These are phyloP conservation scores for Candida ficus DNA, from an alignment of 805 yeast genomes.

Conservation along the genomic window DNA sequence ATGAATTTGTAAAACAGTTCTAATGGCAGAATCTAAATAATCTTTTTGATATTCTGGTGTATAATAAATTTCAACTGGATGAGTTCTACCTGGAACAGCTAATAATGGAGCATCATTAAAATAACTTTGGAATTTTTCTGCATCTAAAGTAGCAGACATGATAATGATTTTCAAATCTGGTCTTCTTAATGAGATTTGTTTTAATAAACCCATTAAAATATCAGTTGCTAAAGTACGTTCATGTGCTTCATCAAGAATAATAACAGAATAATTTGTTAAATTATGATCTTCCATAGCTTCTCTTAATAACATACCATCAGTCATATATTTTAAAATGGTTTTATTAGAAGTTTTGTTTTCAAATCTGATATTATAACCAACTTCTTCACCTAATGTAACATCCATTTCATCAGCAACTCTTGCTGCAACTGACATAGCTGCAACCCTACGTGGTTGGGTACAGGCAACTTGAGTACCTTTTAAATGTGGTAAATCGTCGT, in stretches of 20 bases:
- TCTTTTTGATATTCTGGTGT: slow-evolving; percentile 97
- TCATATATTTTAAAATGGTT: slow-evolving; percentile 91
- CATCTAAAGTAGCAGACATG: slow-evolving; percentile 98
- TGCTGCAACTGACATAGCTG: slow-evolving; percentile 97
- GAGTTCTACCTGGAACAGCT: slow-evolving; percentile 98
- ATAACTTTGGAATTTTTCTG: slow-evolving; percentile 88
- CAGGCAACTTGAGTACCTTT: slow-evolving; percentile 85
- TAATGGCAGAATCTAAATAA: slow-evolving; percentile 88
- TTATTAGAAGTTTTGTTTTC: slow-evolving; percentile 80
- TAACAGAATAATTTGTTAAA: slow-evolving; percentile 75
- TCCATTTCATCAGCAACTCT: slow-evolving; percentile 98
- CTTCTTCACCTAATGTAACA: slow-evolving; percentile 86
- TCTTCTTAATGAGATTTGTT: slow-evolving; percentile 74
- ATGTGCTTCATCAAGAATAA: slow-evolving; percentile 95
- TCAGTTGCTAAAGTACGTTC: slow-evolving; percentile 96
- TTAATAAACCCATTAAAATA: slow-evolving; percentile 90
- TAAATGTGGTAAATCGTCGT: slow-evolving; percentile 89
- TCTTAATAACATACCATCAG: slow-evolving; percentile 96
- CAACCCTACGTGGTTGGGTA: slow-evolving; percentile 96
- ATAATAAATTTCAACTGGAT: slow-evolving; percentile 93
- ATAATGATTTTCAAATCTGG: slow-evolving; percentile 86
- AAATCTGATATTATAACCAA: slow-evolving; percentile 92
- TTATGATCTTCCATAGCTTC: slow-evolving; percentile 97
- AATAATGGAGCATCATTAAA: slow-evolving; percentile 89
- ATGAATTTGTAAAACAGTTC: slow-evolving; percentile 94